Evolutionary conservation across 257 asterid genomes (phyloP).

Genomic region (Fraxinus cuspidata): DNA sequence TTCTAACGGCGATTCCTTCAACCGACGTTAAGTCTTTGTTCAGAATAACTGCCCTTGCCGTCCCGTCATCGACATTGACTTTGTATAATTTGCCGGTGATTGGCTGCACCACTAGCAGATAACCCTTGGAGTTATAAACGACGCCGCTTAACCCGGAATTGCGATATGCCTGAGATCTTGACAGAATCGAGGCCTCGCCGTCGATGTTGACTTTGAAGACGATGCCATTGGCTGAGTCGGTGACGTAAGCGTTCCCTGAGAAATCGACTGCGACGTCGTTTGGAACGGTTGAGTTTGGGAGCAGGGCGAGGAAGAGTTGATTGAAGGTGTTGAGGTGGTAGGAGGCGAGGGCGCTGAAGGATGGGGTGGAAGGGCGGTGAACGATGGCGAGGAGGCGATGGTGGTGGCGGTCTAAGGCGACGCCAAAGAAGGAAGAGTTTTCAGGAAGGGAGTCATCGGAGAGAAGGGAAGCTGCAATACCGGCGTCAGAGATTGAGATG

Average conservation of each 20-base stretch:
- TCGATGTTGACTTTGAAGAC: conserved; percentile 57
- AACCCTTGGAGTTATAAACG: conserved; percentile 60
- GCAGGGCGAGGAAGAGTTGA: conserved; percentile 46
- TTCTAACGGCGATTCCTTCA: conserved; percentile 65
- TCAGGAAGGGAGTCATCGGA: conserved; percentile 51
- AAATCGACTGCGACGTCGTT: conserved; percentile 69
- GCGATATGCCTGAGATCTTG: conserved; percentile 41
- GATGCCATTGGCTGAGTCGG: conserved; percentile 59
- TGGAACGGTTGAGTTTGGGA: conserved; percentile 39
- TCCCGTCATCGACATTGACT: conserved; percentile 66
- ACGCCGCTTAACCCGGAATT: conserved; percentile 67
- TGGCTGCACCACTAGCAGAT: conserved; percentile 66
- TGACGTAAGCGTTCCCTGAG: conserved; percentile 72
- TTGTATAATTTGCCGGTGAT: conserved; percentile 66
- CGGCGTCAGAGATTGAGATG: conserved; percentile 81
- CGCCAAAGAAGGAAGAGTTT: conserved; percentile 52
- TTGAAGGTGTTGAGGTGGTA: conserved; percentile 53
- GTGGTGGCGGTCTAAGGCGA: conserved; percentile 61
- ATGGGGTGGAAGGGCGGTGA: conserved; percentile 42
- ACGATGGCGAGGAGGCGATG: conserved; percentile 74
- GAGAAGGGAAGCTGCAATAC: conserved; percentile 59
- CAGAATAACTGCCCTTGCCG: conserved; percentile 52
- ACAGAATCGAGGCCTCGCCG: conserved; percentile 59
- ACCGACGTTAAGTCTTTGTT: conserved; percentile 57
- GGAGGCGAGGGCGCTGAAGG: conserved; percentile 58